Base-by-base conservation (phyloP, 768 basidiomycete species). In the Russula earlei region DNA sequence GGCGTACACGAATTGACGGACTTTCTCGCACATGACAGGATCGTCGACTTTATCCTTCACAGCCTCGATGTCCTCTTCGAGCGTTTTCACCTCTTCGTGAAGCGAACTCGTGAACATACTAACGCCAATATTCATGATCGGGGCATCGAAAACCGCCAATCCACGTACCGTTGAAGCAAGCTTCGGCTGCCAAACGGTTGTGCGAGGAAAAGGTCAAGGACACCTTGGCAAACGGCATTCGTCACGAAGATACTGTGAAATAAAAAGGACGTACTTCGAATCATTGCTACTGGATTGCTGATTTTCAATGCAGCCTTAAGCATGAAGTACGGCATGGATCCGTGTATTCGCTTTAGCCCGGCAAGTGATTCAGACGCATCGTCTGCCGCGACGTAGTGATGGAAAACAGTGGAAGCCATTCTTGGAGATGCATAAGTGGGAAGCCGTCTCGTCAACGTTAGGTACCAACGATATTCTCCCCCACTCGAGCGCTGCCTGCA, bases 301-400 rank as follows among this genome's bases (percentile, higher is more conserved):
- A 99, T 90, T 67, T 81, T 86, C 58, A 99, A 71, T 12, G 91
- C 86, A 8, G 91, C 80, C 68, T 92, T 97, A 60, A 99, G 81
- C 75, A 98, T 83, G 65, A 98, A 91, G 68, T 99, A 99, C 5
- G 96, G 96, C 91, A 98, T 96, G 49, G 95, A 72, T 1, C 93
- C 92, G 66, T 99, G 96, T 41, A 96, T 80, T 46, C 94, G 80
- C 73, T 97, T 98, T 57, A 99, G 71, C 55, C 82, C 79, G 14
- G 90, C 77, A 63, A 98, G 86, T 5, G 85, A 86, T 62, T 95
- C 89, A 5, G 92, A 93, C 5, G 92, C 87, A 56, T 84, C 84
- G 68, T 99, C 96, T 20, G 92, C 81, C 0, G 96, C 96, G 29
- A 96, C 82, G 64, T 92, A 94, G 36, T 87, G 85, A 62, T 97